Conservation (phyloP, 2,329 filamentous ascomycete species). For the Ceratocystis albifundus region DNA sequence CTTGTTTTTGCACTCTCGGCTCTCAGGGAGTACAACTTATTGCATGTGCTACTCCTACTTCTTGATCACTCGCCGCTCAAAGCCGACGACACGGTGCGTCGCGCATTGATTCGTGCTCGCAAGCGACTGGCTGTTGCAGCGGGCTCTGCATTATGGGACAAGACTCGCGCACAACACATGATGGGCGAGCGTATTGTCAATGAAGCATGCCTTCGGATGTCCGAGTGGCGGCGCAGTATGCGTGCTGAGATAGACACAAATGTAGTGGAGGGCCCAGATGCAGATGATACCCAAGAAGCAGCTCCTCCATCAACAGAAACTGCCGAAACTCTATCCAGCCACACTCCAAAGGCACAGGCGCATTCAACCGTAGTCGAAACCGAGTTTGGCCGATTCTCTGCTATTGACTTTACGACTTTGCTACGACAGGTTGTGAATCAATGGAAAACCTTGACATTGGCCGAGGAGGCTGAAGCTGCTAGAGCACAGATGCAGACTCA, state of each 20-base stretch:
- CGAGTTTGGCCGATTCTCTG: conserved; percentile 6
- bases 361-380: conserved; percentile 3
- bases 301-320: not conserved
- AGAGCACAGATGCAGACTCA: not conserved
- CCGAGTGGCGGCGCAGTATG: not conserved
- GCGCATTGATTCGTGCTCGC: conserved; percentile 16
- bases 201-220: conserved; percentile 9
- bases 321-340: not conserved
- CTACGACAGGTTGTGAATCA: conserved; percentile 1
- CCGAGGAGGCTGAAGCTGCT: not conserved
- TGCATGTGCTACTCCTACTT: conserved; percentile 13
- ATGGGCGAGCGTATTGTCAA: conserved; percentile 4
- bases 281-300: not conserved
- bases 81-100: conserved; percentile 13
- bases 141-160: conserved; percentile 18
- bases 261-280: not conserved
- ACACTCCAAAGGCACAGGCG: not conserved
- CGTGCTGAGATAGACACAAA: not conserved
- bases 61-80: not conserved
- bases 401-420: conserved; percentile 1
- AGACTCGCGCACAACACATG: conserved; percentile 16
- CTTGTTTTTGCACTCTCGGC: conserved; percentile 21
- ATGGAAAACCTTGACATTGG: not conserved
- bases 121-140: conserved; percentile 13
- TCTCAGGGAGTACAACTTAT: conserved; percentile 16